These are phyloP conservation scores for Leptographium wingfieldii DNA, from an alignment of 2,329 filamentous ascomycete species.

Conservation along the genomic window DNA sequence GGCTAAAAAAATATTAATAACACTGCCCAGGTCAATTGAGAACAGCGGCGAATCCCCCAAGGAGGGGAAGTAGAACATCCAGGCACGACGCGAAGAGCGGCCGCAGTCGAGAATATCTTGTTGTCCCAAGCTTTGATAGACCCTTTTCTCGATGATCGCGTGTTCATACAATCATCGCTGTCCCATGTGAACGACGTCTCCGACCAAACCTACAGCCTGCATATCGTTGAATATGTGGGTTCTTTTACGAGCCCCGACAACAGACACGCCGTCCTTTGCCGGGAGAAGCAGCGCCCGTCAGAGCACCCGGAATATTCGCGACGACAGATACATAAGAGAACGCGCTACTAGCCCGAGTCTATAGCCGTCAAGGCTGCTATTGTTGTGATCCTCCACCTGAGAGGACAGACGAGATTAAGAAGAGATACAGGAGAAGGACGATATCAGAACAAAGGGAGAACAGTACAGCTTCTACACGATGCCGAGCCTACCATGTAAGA, in stretches of 20 bases:
- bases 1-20: neutral
- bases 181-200: neutral
- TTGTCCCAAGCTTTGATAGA: neutral
- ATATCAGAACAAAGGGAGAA: neutral
- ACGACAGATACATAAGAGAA: neutral
- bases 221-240: constrained; percentile 15
- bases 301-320: constrained; percentile 3
- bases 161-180: neutral
- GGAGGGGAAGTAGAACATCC: neutral
- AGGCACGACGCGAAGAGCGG: neutral
- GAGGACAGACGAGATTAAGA: neutral
- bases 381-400: neutral
- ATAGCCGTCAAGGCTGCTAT: neutral
- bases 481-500: constrained; percentile 21
- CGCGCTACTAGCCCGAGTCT: neutral
- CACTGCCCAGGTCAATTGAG: neutral
- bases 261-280: constrained; percentile 16
- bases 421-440: neutral
- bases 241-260: constrained; percentile 15
- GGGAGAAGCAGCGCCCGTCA: constrained; percentile 10
- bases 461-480: constrained; percentile 13
- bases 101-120: neutral
- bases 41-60: neutral
- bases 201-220: constrained; percentile 13
- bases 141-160: neutral